Evolutionary conservation across 75 land plant genomes (phyloP).

Genomic region (Selaginella tamariscina): DNA sequence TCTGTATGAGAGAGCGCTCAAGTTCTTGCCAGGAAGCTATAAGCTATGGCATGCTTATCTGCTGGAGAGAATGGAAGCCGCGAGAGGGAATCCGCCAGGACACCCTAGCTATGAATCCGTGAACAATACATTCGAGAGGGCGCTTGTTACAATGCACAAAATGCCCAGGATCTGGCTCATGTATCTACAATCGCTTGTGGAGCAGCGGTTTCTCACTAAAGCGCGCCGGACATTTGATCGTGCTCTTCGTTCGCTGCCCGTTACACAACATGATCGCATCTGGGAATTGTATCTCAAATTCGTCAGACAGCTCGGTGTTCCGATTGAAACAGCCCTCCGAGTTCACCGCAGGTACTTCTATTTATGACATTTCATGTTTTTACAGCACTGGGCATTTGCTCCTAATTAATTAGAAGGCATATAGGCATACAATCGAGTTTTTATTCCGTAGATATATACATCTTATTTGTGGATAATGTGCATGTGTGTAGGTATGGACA

Average conservation of each 20-base stretch:
- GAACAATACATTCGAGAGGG: conserved; percentile 90
- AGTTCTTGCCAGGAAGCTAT: conserved; percentile 76
- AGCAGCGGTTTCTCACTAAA: conserved; percentile 56
- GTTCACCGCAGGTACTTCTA: conserved; percentile 74
- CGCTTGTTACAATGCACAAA: conserved; percentile 89
- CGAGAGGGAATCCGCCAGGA: conserved; percentile 40
- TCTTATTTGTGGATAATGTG: too few relatives aligned
- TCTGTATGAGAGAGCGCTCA: conserved; percentile 74
- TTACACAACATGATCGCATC: conserved; percentile 85
- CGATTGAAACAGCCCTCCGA: conserved; percentile 74
- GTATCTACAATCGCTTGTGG: conserved; percentile 42
- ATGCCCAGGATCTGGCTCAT: conserved; percentile 92
- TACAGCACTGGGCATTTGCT: too few relatives aligned
- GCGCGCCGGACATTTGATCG: conserved; percentile 70
- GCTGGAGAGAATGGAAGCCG: conserved; percentile 51
- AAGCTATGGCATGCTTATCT: conserved; percentile 93
- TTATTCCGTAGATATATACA: too few relatives aligned
- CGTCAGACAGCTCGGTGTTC: conserved; percentile 65
- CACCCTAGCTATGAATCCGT: conserved; percentile 44
- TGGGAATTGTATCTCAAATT: conserved; percentile 67
- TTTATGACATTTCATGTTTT: too few relatives aligned
- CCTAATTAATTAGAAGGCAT: too few relatives aligned
- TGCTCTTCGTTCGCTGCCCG: conserved; percentile 77
- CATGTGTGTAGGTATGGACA: too few relatives aligned
- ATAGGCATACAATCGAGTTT: too few relatives aligned